Evolutionary conservation across 208 protist genomes (phyloP), one percentile per base, ranked within the genome.

Genomic region (Crithidia expoeki): DNA sequence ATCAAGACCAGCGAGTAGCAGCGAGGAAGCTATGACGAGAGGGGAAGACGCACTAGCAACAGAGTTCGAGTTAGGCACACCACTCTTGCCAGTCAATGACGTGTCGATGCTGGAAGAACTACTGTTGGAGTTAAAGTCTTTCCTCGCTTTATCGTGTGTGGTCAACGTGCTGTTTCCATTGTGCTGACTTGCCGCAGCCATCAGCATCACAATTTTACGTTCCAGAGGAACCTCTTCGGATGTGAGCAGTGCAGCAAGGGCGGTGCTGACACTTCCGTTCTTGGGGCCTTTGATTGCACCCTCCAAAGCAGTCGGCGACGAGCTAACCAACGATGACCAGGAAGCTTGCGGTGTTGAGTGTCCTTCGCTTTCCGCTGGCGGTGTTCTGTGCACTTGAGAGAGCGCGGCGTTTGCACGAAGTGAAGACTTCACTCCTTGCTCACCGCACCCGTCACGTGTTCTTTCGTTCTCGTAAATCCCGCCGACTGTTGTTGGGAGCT

Each of bases 1-100:
- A 58, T 94, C 89, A 7, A 81, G 61, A 7, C 89, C 89, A 2
- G 75, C 56, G 27, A 90, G 71, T 17, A 94, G 61, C 46, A 89
- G 62, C 46, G 85, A 74, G 21, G 68, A 65, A 0, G 56, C 61
- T 52, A 50, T 17, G 27, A 68, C 62, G 3, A 30, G 67, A 32
- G 56, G 16, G 10, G 50, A 40, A 14, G 59, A 25, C 25, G 30
- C n/a, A 25, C n/a, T 42, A 3, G 34, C 5, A 5, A 42, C 21
- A 17, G 42, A 5, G 2, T 47, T n/a, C 14, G 28, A 33, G 6
- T 1, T 4, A 23, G 7, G 16, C 6, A 14, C 51, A 57, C 21
- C 11, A n/a, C 51, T 30, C 2, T 23, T 23, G 49, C 23, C 7
- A 50, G n/a, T n/a, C n/a, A n/a, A n/a, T n/a, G n/a, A n/a, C 36